Conservation (phyloP, 2,329 filamentous ascomycete species). For the Tolypocladium pustulatum region DNA sequence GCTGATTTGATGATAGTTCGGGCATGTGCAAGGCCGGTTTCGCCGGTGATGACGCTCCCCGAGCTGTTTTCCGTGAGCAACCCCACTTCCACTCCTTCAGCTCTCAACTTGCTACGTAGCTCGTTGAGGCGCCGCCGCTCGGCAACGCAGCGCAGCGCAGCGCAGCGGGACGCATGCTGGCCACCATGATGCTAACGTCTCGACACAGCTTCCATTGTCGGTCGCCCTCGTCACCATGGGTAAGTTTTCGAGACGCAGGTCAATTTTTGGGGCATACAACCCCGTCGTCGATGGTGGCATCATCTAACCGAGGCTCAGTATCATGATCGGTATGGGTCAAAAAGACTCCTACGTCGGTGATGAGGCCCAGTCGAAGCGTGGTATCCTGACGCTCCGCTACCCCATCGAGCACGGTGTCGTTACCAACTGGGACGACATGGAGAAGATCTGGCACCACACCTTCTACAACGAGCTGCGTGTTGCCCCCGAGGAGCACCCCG, state of each 20-base stretch:
- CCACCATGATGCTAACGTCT: slow-evolving; percentile 22
- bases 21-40: slow-evolving; percentile 99
- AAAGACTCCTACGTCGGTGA: slow-evolving; percentile 99
- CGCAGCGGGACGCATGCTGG: slow-evolving; percentile 1
- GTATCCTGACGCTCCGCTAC: slow-evolving; percentile 99
- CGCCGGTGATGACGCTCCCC: slow-evolving; percentile 99
- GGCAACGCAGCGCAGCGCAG: slow-evolving; percentile 1
- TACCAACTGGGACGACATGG: slow-evolving; percentile 99
- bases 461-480: slow-evolving; percentile 99
- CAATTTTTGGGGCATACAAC: background rate
- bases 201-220: slow-evolving; percentile 86
- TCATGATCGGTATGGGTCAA: slow-evolving; percentile 99
- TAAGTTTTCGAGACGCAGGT: slow-evolving; percentile 41
- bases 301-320: slow-evolving; percentile 45
- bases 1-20: slow-evolving; percentile 59
- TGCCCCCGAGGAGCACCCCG: slow-evolving; percentile 98
- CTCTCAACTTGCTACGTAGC: slow-evolving; percentile 6
- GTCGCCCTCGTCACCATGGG: slow-evolving; percentile 99
- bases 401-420: slow-evolving; percentile 99
- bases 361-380: slow-evolving; percentile 99
- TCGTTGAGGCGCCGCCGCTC: slow-evolving; percentile 5
- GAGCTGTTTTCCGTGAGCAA: slow-evolving; percentile 98
- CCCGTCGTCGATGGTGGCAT: slow-evolving; percentile 1
- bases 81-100: slow-evolving; percentile 20
- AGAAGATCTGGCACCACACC: slow-evolving; percentile 99